Conservation (phyloP, 805 yeast genomes). For the Monosporozyma servazzii region DNA sequence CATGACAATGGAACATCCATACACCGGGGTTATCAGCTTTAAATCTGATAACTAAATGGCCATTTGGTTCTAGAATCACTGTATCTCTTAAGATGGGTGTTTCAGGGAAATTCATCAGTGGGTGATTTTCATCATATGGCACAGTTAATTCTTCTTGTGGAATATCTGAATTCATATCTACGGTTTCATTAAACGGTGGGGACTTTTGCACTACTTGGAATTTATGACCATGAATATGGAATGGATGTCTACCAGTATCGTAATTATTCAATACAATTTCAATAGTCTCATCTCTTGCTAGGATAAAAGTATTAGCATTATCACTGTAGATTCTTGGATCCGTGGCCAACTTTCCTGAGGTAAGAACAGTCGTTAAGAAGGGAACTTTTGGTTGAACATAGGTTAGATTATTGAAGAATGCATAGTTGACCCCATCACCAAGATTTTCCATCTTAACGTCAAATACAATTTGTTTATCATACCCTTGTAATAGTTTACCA, state of each 20-base stretch:
- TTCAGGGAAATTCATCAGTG: slow-evolving; percentile 39
- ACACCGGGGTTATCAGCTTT: slow-evolving; percentile 84
- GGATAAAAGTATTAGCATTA: slow-evolving; percentile 53
- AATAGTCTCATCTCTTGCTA: slow-evolving; percentile 52
- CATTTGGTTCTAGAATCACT: slow-evolving; percentile 54
- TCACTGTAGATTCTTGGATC: slow-evolving; percentile 64
- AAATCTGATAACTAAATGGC: slow-evolving; percentile 61
- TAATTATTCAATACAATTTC: slow-evolving; percentile 71
- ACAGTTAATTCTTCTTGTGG: slow-evolving; percentile 30
- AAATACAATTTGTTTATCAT: slow-evolving; percentile 53
- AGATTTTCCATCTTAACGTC: slow-evolving; percentile 58
- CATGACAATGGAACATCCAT: slow-evolving; percentile 91
- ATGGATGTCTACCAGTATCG: slow-evolving; percentile 74
- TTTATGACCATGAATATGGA: slow-evolving; percentile 68
- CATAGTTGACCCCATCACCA: slow-evolving; percentile 68
- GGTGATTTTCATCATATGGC: slow-evolving; percentile 44
- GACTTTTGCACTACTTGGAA: slow-evolving; percentile 56
- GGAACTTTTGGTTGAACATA: slow-evolving; percentile 64
- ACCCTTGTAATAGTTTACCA: slow-evolving; percentile 41
- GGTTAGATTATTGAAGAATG: slow-evolving; percentile 62
- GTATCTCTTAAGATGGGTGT: slow-evolving; percentile 66
- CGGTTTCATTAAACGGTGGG: slow-evolving; percentile 33
- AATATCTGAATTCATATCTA: slow-evolving; percentile 11
- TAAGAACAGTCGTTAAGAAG: slow-evolving; percentile 51
- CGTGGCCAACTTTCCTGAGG: slow-evolving; percentile 48